Evolutionary conservation across 257 asterid species (phyloP).

Genomic region (Marsdenia floribunda): DNA sequence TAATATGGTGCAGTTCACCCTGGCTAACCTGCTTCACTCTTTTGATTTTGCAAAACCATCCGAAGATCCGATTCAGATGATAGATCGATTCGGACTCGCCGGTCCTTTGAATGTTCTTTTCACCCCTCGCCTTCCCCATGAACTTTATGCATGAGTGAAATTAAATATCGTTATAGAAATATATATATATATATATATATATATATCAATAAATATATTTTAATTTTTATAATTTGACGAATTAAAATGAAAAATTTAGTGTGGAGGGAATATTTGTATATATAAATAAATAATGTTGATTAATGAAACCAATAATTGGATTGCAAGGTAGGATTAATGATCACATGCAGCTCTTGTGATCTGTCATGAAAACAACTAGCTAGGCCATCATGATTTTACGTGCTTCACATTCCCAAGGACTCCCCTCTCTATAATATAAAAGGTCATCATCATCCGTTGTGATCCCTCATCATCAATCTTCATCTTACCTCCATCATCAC

Average conservation of each 20-base stretch:
- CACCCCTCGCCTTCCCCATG: background rate
- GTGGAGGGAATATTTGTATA: no score
- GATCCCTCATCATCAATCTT: constrained; percentile 4
- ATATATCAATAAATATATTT: no score
- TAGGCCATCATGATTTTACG: constrained; percentile 4
- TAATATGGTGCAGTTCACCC: background rate
- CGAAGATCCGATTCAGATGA: constrained; percentile 3
- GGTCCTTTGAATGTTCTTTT: background rate
- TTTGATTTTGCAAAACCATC: constrained; percentile 5
- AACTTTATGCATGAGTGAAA: background rate
- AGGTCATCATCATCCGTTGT: constrained; percentile 16
- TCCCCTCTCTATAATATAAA: no score
- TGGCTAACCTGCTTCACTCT: constrained; percentile 3
- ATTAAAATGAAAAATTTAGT: no score
- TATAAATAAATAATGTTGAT: background rate
- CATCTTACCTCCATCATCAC: constrained; percentile 13
- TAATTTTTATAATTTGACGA: no score
- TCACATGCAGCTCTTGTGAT: constrained; percentile 32
- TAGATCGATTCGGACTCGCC: background rate
- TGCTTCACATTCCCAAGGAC: background rate
- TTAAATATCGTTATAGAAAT: no score
- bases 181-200: no score
- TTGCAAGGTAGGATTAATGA: constrained; percentile 27
- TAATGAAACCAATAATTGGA: constrained; percentile 6
- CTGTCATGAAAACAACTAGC: constrained; percentile 42